Conservation (phyloP, 805 yeast species). For the Candida coquimbonensis region DNA sequence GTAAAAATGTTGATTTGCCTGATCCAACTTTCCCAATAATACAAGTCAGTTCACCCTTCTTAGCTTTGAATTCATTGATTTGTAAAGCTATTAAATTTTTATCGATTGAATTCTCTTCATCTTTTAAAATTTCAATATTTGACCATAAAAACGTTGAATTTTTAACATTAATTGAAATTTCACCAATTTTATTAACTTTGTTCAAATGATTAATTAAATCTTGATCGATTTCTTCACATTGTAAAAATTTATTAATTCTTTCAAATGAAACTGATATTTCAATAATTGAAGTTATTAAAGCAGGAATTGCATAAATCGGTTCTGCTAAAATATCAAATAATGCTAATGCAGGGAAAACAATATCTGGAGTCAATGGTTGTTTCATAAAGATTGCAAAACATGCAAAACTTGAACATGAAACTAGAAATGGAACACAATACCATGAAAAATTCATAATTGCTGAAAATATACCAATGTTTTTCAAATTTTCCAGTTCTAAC, state of each 20-base stretch:
- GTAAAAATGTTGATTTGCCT: constrained; percentile 81
- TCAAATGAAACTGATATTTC: constrained; percentile 54
- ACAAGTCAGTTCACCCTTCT: constrained; percentile 75
- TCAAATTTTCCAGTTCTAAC: constrained; percentile 45
- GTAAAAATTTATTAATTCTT: constrained; percentile 45
- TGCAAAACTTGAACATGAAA: constrained; percentile 55
- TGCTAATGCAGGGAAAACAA: constrained; percentile 63
- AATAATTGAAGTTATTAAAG: constrained; percentile 45
- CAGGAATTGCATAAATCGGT: constrained; percentile 55
- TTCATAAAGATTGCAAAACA: constrained; percentile 40
- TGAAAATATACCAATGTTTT: constrained; percentile 40
- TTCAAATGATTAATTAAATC: constrained; percentile 25
- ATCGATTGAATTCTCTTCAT: constrained; percentile 33
- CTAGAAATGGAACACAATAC: constrained; percentile 59
- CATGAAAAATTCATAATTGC: constrained; percentile 49
- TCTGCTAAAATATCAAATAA: constrained; percentile 50
- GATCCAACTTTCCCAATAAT: constrained; percentile 86
- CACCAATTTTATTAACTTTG: constrained; percentile 12
- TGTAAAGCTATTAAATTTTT: constrained; percentile 43
- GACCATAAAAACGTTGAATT: constrained; percentile 54
- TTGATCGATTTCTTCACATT: constrained; percentile 38
- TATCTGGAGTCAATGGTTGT: constrained; percentile 54
- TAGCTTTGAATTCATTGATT: constrained; percentile 53
- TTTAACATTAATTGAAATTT: constrained; percentile 32
- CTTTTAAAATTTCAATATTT: constrained; percentile 10